Conservation (phyloP, 352 stramenopile species). For the Phytophthora kernoviae region DNA sequence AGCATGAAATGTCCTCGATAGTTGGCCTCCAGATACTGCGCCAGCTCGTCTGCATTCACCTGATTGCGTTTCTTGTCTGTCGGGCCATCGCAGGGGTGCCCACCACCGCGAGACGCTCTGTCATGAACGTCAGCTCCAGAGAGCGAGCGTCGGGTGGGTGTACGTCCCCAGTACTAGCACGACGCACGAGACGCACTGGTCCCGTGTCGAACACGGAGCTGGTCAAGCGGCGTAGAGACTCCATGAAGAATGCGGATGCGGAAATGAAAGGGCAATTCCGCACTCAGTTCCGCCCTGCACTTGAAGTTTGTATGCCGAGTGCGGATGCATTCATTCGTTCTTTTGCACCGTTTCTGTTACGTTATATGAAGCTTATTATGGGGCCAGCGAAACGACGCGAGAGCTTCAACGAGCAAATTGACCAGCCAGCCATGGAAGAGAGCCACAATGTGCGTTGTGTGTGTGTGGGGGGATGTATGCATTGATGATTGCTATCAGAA, state of each 20-base stretch:
- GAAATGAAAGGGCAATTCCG: slow-evolving; percentile 7
- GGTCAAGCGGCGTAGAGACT: slow-evolving; percentile 75
- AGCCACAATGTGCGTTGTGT: no score
- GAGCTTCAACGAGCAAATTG: slow-evolving; percentile 5
- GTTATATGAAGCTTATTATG: neutral
- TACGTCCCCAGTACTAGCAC: slow-evolving; percentile 37
- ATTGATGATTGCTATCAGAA: no score
- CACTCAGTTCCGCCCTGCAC: neutral
- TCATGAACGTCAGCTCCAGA: slow-evolving; percentile 81
- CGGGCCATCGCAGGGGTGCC: slow-evolving; percentile 55
- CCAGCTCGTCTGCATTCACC: slow-evolving; percentile 77
- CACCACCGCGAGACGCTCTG: slow-evolving; percentile 62
- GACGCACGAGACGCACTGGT: slow-evolving; percentile 38
- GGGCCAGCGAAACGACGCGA: slow-evolving; percentile 15
- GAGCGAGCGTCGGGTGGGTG: slow-evolving; percentile 33
- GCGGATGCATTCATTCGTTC: slow-evolving; percentile 14
- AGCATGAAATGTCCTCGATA: slow-evolving; percentile 71
- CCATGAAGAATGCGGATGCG: slow-evolving; percentile 39
- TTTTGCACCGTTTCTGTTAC: slow-evolving; percentile 1
- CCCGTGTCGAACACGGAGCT: slow-evolving; percentile 70
- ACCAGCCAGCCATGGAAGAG: neutral
- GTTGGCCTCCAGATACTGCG: slow-evolving; percentile 54
- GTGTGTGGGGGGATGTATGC: no score
- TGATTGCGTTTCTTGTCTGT: slow-evolving; percentile 78
- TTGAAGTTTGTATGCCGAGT: slow-evolving; percentile 10